Evolutionary conservation across 176 grass and related monocot genomes (phyloP).

Genomic region (Guadua angustifolia): DNA sequence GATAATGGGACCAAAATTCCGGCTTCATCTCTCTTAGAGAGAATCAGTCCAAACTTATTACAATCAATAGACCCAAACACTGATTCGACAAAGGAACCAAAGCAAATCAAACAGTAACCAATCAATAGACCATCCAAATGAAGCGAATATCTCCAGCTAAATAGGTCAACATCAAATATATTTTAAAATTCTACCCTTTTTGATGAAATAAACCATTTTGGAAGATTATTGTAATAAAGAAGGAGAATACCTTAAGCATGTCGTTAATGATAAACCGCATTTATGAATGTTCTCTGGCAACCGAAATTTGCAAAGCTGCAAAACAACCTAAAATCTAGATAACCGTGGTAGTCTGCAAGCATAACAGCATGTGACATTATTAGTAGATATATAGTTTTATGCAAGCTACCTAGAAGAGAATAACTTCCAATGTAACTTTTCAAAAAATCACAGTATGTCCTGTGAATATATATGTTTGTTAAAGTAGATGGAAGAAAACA

Average conservation of each 20-base stretch:
- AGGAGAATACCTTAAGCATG: slow-evolving; percentile 23
- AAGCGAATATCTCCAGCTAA: slow-evolving; percentile 35
- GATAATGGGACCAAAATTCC: too few species aligned
- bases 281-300: neutral
- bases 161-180: neutral
- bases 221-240: slow-evolving; percentile 11
- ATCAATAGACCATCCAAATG: too few species aligned
- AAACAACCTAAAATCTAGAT: slow-evolving; percentile 2
- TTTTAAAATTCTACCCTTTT: neutral
- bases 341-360: slow-evolving; percentile 22
- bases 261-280: too few species aligned
- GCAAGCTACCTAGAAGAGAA: slow-evolving; percentile 25
- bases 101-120: too few species aligned
- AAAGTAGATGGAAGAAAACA: slow-evolving; percentile 16
- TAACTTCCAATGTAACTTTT: neutral
- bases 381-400: slow-evolving; percentile 9
- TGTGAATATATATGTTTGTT: neutral
- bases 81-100: too few species aligned
- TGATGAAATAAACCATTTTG: slow-evolving; percentile 9
- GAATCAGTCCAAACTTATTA: too few species aligned
- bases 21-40: too few species aligned
- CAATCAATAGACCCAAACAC: too few species aligned
- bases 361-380: slow-evolving; percentile 24
- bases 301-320: slow-evolving; percentile 20
- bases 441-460: neutral